A percentile compares a stretch with the other conserved stretches of the same genome.
These are phyloP conservation scores for Russula vinacea DNA, from an alignment of 768 basidiomycete species.

Conservation along the genomic window DNA sequence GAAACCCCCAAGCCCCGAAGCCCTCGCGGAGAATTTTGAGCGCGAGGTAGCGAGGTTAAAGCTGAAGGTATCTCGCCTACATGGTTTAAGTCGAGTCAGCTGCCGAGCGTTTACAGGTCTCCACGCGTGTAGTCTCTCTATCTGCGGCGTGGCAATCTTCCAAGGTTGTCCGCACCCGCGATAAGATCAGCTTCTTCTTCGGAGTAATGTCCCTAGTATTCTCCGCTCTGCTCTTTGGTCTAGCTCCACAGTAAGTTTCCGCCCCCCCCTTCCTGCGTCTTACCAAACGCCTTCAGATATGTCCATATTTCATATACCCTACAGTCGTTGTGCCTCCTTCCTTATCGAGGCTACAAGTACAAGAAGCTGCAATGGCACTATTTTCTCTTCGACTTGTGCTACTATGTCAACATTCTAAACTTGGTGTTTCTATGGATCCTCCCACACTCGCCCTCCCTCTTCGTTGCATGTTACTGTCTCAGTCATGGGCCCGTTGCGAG, in stretches of 20 bases:
- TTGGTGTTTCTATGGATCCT: constrained; percentile 90
- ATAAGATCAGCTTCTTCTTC: constrained; percentile 88
- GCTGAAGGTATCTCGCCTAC: constrained; percentile 57
- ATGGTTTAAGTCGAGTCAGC: background rate
- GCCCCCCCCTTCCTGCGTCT: constrained; percentile 20
- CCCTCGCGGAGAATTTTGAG: constrained; percentile 74
- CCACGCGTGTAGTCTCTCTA: constrained; percentile 73
- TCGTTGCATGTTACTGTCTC: constrained; percentile 89
- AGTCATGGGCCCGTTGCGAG: constrained; percentile 89
- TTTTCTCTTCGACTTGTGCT: constrained; percentile 90
- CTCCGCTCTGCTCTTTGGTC: constrained; percentile 84
- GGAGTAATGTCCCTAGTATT: constrained; percentile 87
- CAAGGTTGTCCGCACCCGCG: constrained; percentile 76
- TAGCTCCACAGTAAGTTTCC: constrained; percentile 71
- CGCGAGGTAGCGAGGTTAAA: constrained; percentile 84
- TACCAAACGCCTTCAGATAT: constrained; percentile 53
- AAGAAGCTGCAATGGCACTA: constrained; percentile 94
- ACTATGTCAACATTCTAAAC: constrained; percentile 89
- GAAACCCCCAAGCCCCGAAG: constrained; percentile 57
- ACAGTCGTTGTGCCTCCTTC: constrained; percentile 74
- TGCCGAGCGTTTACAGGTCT: constrained; percentile 51
- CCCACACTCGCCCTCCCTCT: constrained; percentile 71
- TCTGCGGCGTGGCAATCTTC: constrained; percentile 88
- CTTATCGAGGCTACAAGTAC: constrained; percentile 79
- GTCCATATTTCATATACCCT: constrained; percentile 84